Evolutionary conservation across 2,329 filamentous ascomycete genomes (phyloP), one percentile per base, ranked within the genome.

Genomic region (Penicillium psychrosexuale): DNA sequence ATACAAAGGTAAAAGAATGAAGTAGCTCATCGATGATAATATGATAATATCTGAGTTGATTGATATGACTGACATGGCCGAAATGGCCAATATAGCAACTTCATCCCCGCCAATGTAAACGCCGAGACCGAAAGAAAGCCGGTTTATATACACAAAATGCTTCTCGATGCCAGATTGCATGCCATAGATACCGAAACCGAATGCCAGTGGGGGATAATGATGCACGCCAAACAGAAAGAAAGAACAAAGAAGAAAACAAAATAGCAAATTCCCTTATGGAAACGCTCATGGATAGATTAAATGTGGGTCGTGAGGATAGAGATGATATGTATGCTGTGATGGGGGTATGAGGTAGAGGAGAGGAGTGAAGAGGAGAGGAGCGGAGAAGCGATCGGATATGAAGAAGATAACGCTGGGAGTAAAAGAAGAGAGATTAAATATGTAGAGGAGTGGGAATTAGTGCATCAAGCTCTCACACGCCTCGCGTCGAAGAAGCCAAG

Each of bases 401-500:
- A 19, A 44, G 30, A 19, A 27, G 22, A 39, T 17, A 37, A 33
- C 19, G 47, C 19, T 33, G 17, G n/a, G 6, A 8, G n/a, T 22
- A 15, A 12, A 3, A 34, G 11, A 1, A 0, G 15, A 45, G 33
- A 30, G 17, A 7, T 11, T 13, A 27, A 36, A 27, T 37, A 31
- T 28, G 31, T 30, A 24, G 17, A 42, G 15, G 43, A 45, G 30
- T 33, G 30, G 33, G 30, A 24, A 33, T 33, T 24, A 24, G 30
- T 45, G 43, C 8, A 44, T 60, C 59, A 72, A 17, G 62, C 65
- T 44, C 69, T 63, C 31, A 71, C 66, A 31, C 67, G 69, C 45
- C 75, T 64, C 15, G 76, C 70, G 46, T 75, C 74, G 53, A 78
- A 78, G 40, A 72, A 73, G 19, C 71, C 66, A 40, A 78, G 57